phyloP scores from a whole-genome alignment of 2,329 filamentous ascomycete species.

The Cadophora sp. region DNA sequence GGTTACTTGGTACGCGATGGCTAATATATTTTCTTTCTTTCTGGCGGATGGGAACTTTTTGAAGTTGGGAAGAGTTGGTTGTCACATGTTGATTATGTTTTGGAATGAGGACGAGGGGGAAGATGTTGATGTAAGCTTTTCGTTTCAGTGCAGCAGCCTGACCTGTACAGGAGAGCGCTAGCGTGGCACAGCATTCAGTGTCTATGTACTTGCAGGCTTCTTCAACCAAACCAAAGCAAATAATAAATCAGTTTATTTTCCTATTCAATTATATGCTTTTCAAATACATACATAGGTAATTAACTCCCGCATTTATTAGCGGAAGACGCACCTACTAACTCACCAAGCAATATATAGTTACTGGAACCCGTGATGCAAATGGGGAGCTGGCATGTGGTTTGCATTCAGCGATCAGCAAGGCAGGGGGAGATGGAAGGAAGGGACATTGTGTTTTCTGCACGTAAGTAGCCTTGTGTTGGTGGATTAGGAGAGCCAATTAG shows the following conservation, averaged over 20 bases:
- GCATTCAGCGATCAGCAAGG: neutral
- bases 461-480: neutral
- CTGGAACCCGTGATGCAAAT: too few species aligned
- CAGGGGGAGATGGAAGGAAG: neutral
- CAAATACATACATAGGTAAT: too few species aligned
- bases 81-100: neutral
- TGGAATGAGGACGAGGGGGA: too few species aligned
- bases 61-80: neutral
- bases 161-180: neutral
- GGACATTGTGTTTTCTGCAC: neutral
- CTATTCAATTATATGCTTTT: too few species aligned
- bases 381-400: neutral
- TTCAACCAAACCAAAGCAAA: too few species aligned
- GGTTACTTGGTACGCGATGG: too few species aligned
- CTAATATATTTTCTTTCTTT: neutral
- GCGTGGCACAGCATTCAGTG: slow-evolving; percentile 6
- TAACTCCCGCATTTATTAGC: too few species aligned
- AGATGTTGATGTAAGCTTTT: neutral
- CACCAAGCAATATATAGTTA: too few species aligned
- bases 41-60: neutral
- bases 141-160: neutral
- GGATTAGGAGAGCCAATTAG: neutral
- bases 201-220: too few species aligned
- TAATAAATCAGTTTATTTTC: too few species aligned
- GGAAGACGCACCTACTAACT: too few species aligned